Evolutionary conservation across 148 eudicot species (phyloP), one percentile per base, ranked within the genome.

Genomic region (Pouteria glomerata): DNA sequence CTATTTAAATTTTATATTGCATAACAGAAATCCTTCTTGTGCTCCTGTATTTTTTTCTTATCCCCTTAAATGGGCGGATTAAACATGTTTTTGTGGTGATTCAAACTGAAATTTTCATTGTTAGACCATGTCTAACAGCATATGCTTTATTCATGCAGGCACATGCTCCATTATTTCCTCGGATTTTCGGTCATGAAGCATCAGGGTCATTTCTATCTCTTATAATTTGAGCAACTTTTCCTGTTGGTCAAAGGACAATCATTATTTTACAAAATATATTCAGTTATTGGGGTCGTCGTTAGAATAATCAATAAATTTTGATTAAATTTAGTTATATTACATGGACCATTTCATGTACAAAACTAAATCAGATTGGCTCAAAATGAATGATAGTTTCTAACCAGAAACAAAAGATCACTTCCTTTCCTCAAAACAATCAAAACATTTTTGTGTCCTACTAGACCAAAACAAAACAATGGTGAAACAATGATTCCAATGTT

Each of bases 111-210:
- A 23, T 44, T 44, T 7, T 5, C 33, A 33, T 33, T 30, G 35
- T 63, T n/a, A 14, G 27, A 37, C 18, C 23, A 67, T 34, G 41
- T 53, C 68, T 74, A 52, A 68, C 47, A 44, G 30, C 63, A 16
- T 60, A 15, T 68, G 14, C 8, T 39, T 70, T 31, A n/a, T 56
- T 78, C 61, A 5, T 87, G 83, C 92, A 90, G 98, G 90, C 89
- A 68, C 82, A 81, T 55, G 73, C 86, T 66, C 71, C 83, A 10
- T 62, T 87, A 57, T 91, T 80, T 83, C 98, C 98, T 82, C 95
- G 98, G 56, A 91, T 94, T 45, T 89, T 94, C 76, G 98, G 98
- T 69, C 98, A 94, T 80, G 98, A 94, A 88, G 98, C 98, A 71
- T 86, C 98, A 58, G 98, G 98, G 98, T 93, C 15, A 39, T 8